Conservation (phyloP, 345 rosid species). For the Theobroma cacao region DNA sequence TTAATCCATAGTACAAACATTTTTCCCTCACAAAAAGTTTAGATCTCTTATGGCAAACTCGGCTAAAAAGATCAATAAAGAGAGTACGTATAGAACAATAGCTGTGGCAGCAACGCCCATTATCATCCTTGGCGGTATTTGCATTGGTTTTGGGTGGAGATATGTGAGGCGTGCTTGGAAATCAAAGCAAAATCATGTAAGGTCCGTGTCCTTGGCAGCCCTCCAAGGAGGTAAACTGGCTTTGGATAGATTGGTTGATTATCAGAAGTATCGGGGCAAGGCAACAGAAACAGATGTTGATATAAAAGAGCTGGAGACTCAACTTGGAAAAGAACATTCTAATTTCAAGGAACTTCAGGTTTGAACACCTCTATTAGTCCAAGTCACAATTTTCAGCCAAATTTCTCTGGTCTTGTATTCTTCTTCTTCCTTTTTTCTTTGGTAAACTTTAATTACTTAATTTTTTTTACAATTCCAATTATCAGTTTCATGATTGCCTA, state of each 20-base stretch:
- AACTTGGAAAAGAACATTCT: constrained; percentile 29
- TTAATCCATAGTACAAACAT: background rate
- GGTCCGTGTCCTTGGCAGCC: constrained; percentile 47
- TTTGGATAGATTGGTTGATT: constrained; percentile 50
- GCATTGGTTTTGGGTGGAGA: constrained; percentile 44
- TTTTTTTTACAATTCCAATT: no score
- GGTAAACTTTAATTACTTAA: no score
- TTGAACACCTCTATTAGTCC: background rate
- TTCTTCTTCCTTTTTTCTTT: no score
- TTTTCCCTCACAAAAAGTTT: background rate
- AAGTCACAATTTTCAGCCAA: background rate
- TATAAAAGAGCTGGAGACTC: constrained; percentile 24
- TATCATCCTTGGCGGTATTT: constrained; percentile 38
- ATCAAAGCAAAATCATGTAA: constrained; percentile 16
- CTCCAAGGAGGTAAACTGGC: constrained; percentile 56
- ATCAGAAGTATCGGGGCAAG: constrained; percentile 37
- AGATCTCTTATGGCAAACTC: constrained; percentile 22
- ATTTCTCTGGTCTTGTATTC: background rate
- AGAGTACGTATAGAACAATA: constrained; percentile 41
- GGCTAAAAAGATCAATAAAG: constrained; percentile 20
- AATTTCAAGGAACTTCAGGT: constrained; percentile 55
- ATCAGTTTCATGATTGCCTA: background rate
- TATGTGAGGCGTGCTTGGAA: constrained; percentile 33
- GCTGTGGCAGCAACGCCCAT: constrained; percentile 38
- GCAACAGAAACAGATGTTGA: constrained; percentile 24